phyloP scores from a whole-genome alignment of 2,329 filamentous ascomycete species.

The Aspergillus sp. region DNA sequence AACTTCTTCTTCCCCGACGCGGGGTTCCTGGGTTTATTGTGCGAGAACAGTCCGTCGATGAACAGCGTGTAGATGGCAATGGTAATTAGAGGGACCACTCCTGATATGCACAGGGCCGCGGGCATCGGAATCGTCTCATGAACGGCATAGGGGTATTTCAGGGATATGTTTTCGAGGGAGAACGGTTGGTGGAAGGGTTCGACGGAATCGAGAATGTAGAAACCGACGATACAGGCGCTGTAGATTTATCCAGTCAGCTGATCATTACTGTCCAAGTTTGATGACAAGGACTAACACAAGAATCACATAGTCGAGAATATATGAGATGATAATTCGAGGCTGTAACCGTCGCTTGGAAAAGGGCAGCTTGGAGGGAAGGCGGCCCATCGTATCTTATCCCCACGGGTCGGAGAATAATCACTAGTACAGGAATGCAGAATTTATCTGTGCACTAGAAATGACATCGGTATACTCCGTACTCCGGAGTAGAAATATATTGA shows the following conservation, averaged over 20 bases:
- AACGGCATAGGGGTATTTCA: slow-evolving; percentile 53
- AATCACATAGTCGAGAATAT: slow-evolving; percentile 54
- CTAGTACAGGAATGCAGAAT: not conserved
- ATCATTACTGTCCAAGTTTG: not conserved
- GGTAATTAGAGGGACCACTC: slow-evolving; percentile 43
- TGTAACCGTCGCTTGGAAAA: slow-evolving; percentile 49
- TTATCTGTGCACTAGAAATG: not conserved
- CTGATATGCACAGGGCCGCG: slow-evolving; percentile 44
- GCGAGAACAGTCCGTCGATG: slow-evolving; percentile 54
- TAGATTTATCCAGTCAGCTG: not conserved
- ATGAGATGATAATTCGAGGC: slow-evolving; percentile 48
- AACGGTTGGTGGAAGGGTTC: slow-evolving; percentile 55
- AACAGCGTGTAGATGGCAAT: slow-evolving; percentile 52
- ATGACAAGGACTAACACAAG: slow-evolving; percentile 42
- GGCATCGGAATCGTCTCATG: slow-evolving; percentile 49
- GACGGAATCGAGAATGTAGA: slow-evolving; percentile 47
- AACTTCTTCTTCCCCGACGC: slow-evolving; percentile 32
- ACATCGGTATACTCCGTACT: not conserved
- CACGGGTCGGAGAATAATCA: not conserved
- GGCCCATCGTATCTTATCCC: slow-evolving; percentile 15
- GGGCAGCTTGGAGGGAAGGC: slow-evolving; percentile 39
- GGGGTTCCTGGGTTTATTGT: slow-evolving; percentile 34
- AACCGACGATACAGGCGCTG: slow-evolving; percentile 47
- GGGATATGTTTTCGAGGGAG: slow-evolving; percentile 49
- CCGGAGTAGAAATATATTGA: no score